Conservation (phyloP, 768 basidiomycete genomes). For the Mycena pura region DNA sequence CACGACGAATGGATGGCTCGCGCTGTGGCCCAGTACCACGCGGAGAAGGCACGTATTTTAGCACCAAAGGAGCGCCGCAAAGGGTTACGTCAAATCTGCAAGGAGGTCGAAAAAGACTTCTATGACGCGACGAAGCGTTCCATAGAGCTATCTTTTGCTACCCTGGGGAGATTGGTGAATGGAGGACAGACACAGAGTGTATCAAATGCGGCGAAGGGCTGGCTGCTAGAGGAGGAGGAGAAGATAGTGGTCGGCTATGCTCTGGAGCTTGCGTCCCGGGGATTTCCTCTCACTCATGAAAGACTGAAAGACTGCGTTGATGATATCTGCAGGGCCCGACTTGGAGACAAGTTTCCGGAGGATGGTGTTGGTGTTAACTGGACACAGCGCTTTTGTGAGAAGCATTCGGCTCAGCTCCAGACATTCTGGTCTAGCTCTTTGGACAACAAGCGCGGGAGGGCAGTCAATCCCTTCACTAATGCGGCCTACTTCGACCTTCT, state of each 20-base stretch:
- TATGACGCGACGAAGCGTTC: neutral
- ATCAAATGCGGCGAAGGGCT: conserved; percentile 1
- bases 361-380: conserved; percentile 33
- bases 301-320: conserved; percentile 33
- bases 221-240: conserved; percentile 19
- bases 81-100: conserved; percentile 1
- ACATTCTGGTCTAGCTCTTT: conserved; percentile 31
- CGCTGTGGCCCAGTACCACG: neutral
- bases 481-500: conserved; percentile 36
- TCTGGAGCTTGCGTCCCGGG: conserved; percentile 29
- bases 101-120: neutral
- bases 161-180: neutral
- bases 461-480: conserved; percentile 37
- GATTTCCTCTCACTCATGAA: conserved; percentile 36
- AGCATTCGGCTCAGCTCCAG: conserved; percentile 25
- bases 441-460: conserved; percentile 29
- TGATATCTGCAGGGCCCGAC: conserved; percentile 23
- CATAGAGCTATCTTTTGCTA: neutral
- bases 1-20: neutral
- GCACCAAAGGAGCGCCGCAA: conserved; percentile 6
- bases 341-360: conserved; percentile 23
- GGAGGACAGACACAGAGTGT: neutral
- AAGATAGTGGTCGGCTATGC: conserved; percentile 29
- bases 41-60: neutral
- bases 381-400: conserved; percentile 33